phyloP scores from a whole-genome alignment of 768 basidiomycete genomes.

The Termitomyces eurrhizus region DNA sequence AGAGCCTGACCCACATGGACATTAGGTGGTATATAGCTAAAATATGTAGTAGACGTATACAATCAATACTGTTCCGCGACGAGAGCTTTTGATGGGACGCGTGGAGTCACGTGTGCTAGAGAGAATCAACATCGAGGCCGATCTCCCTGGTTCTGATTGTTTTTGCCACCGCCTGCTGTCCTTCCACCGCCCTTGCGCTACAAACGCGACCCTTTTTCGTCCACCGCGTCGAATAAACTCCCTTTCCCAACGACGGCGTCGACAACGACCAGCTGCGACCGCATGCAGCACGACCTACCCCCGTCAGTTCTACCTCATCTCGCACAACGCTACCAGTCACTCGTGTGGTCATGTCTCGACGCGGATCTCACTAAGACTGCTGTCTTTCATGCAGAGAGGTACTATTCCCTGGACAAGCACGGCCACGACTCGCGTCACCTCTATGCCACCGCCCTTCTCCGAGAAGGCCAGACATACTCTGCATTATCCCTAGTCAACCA shows the following conservation, averaged over 20 bases:
- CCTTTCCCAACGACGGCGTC: slow-evolving; percentile 12
- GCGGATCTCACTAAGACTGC: slow-evolving; percentile 75
- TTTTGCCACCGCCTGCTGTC: slow-evolving; percentile 13
- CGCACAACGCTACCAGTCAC: slow-evolving; percentile 61
- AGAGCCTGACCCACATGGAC: slow-evolving; percentile 74
- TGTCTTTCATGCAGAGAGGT: slow-evolving; percentile 86
- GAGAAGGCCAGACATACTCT: slow-evolving; percentile 67
- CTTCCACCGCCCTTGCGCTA: background rate
- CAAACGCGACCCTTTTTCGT: slow-evolving; percentile 11
- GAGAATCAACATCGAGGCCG: slow-evolving; percentile 19
- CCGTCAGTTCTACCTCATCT: slow-evolving; percentile 52
- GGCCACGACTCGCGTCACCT: slow-evolving; percentile 84
- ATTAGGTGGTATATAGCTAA: slow-evolving; percentile 32
- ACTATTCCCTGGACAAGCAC: slow-evolving; percentile 62
- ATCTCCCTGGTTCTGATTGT: slow-evolving; percentile 14
- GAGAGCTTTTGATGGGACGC: slow-evolving; percentile 10
- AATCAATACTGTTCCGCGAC: background rate
- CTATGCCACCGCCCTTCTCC: slow-evolving; percentile 74
- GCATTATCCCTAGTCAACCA: slow-evolving; percentile 68
- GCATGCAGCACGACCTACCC: slow-evolving; percentile 57
- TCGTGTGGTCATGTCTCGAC: slow-evolving; percentile 85
- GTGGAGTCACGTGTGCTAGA: slow-evolving; percentile 20
- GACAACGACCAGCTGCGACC: slow-evolving; percentile 26
- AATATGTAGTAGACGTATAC: background rate
- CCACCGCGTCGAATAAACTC: slow-evolving; percentile 5